These are phyloP conservation scores for Microthlaspi erraticum DNA, from an alignment of 345 rosid species.

Conservation along the genomic window DNA sequence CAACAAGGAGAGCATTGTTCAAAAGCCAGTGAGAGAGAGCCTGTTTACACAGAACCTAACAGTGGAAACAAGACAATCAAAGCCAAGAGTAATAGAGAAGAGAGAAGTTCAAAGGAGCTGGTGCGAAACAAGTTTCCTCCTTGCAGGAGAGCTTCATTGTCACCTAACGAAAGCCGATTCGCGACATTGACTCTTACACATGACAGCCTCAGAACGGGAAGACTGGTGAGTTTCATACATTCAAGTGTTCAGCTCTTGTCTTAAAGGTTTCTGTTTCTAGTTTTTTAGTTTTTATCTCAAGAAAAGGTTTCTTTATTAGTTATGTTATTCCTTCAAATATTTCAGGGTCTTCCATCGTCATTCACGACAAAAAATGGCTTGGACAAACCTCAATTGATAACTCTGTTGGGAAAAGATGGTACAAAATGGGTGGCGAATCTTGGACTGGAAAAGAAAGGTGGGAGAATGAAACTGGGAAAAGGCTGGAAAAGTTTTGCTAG, in stretches of 20 bases:
- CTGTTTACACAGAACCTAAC: neutral
- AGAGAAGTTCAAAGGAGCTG: neutral
- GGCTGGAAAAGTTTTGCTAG: neutral
- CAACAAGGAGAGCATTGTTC: neutral
- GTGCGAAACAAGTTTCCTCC: too few relatives aligned
- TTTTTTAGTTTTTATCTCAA: too few relatives aligned
- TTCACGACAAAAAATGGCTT: neutral
- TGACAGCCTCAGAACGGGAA: accelerated
- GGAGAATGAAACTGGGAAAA: neutral
- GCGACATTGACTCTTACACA: neutral
- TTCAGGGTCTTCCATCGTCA: neutral
- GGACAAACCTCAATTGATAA: neutral
- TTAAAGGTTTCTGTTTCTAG: too few relatives aligned
- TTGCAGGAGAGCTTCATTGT: too few relatives aligned
- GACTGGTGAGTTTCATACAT: neutral
- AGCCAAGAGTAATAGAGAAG: neutral
- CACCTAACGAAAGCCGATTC: neutral
- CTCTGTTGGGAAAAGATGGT: neutral
- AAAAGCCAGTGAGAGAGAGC: neutral
- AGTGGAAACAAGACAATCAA: neutral
- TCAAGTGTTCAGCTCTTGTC: neutral
- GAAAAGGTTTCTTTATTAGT: too few relatives aligned
- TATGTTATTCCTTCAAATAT: neutral
- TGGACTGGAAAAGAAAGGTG: neutral
- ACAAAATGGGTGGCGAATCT: neutral